phyloP scores from a whole-genome alignment of 169 alveolate species.

The Eimeria brunetti region DNA sequence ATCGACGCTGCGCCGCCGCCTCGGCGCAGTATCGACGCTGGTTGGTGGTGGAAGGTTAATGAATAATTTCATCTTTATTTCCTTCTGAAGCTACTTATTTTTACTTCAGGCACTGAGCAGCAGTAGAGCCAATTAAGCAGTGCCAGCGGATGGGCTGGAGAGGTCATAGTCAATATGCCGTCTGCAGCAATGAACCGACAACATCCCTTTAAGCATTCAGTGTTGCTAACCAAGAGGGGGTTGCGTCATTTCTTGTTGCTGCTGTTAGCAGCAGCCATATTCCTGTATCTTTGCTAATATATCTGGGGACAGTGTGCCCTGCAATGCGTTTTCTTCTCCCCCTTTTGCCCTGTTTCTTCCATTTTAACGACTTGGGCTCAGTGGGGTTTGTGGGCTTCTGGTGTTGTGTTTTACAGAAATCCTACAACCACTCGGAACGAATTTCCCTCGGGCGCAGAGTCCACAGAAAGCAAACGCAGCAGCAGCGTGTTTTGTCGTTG shows the following conservation, averaged over 20 bases:
- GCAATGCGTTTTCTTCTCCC: too few relatives aligned
- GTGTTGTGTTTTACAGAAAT: conserved; percentile 15
- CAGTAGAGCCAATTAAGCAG: not conserved
- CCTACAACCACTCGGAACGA: not conserved
- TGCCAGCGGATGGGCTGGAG: not conserved
- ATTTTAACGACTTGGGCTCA: not conserved
- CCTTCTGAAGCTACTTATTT: not conserved
- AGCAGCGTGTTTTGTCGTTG: not conserved
- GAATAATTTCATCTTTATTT: not conserved
- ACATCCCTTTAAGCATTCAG: not conserved
- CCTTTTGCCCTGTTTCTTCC: not conserved
- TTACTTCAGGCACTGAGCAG: not conserved
- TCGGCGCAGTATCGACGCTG: not conserved
- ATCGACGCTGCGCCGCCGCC: not conserved
- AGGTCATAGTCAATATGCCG: not conserved
- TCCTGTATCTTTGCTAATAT: too few relatives aligned
- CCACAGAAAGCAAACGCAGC: conserved; percentile 12
- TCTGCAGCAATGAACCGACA: not conserved
- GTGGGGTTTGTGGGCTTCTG: conserved; percentile 14
- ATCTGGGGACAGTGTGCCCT: too few relatives aligned
- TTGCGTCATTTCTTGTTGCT: not conserved
- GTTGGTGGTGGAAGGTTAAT: not conserved
- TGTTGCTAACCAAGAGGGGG: not conserved
- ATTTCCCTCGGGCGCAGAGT: not conserved
- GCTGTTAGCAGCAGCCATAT: not conserved